Percentiles rank a stretch among this genome's conserved stretches.
Conservation (phyloP, 1,284 basidiomycete genomes). For the Leccinum glutinopallens region DNA sequence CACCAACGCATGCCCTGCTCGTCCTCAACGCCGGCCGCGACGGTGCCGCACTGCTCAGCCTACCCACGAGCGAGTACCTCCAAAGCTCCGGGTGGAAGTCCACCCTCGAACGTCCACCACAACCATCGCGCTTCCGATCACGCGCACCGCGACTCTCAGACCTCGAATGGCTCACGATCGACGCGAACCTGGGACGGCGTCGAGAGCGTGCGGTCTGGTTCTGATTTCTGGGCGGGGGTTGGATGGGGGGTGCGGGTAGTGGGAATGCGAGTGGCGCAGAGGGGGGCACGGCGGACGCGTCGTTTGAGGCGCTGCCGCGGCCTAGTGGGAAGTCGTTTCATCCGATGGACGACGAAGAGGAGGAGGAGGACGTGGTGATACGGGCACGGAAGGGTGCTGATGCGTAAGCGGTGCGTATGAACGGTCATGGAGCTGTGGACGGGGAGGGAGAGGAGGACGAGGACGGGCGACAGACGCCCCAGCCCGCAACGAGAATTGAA, state of each 20-base stretch:
- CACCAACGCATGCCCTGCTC: too few relatives aligned
- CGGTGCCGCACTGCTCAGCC: too few relatives aligned
- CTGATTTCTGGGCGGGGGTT: constrained; percentile 68
- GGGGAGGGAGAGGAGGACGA: not conserved
- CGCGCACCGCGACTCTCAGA: constrained; percentile 21
- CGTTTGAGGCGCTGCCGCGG: constrained; percentile 14
- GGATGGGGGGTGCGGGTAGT: not conserved
- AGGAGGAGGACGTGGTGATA: constrained; percentile 7
- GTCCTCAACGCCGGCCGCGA: too few relatives aligned
- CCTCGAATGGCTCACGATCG: constrained; percentile 30
- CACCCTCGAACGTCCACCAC: constrained; percentile 4
- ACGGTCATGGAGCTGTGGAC: too few relatives aligned
- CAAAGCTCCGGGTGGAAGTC: too few relatives aligned
- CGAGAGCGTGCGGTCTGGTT: constrained; percentile 69
- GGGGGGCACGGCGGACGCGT: constrained; percentile 18
- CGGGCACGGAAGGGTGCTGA: too few relatives aligned
- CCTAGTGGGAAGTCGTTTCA: constrained; percentile 35
- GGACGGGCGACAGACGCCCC: not conserved
- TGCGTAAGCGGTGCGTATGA: too few relatives aligned
- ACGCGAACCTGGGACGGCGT: constrained; percentile 38
- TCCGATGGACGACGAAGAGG: constrained; percentile 35
- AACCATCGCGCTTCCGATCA: constrained; percentile 4
- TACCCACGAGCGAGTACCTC: too few relatives aligned
- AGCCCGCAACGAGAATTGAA: too few relatives aligned
- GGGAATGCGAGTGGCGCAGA: not conserved